Evolutionary conservation across 2,329 filamentous ascomycete species (phyloP), one percentile per base, ranked within the genome.

Genomic region (Aspergillus vadensis): DNA sequence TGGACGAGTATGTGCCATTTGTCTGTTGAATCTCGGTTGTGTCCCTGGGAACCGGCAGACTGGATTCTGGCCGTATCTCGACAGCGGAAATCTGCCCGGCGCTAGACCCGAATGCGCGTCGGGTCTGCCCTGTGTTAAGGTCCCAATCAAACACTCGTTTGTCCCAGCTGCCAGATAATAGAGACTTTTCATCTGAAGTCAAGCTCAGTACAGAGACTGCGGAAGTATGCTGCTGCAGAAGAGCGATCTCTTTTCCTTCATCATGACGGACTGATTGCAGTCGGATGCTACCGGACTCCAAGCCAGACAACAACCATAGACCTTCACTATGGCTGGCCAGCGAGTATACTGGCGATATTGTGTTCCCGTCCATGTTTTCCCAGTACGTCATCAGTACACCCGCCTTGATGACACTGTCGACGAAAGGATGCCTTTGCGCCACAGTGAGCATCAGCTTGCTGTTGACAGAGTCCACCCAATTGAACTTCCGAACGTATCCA

Each of bases 81-180:
- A 99, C 88, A 2, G 91, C 87, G 2, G 91, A 95, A 61, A 98
- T 92, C 72, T 99, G 95, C 5, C 90, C 83, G 14, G 88, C 91
- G 56, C 84, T 91, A 2, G 90, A 89, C 50, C 89, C 87, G 70
- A 95, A 99, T 4, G 85, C 84, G 10, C 93, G 86, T 65, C 87
- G 88, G 6, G 90, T 83, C 68, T 90, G 83, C 0, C 95, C 95
- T 1, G 87, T 95, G 70, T 98, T 92, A 25, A 99, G 77, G 74
- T 98, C 95, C 95, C 95, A 99, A 73, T 98, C 93, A 56, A 92
- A 85, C 0, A 98, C 88, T 17, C 86, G 90, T 78, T 97, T 98
- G 76, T 99, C 95, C 95, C 95, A 99, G 73, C 92, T 94, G 3
- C 95, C 95, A 36, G 92, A 97, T 8, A 99, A 77, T 4, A 98